Evolutionary conservation across 768 basidiomycete genomes (phyloP), one percentile per base, ranked within the genome.

Genomic region (Mycena vulgaris): DNA sequence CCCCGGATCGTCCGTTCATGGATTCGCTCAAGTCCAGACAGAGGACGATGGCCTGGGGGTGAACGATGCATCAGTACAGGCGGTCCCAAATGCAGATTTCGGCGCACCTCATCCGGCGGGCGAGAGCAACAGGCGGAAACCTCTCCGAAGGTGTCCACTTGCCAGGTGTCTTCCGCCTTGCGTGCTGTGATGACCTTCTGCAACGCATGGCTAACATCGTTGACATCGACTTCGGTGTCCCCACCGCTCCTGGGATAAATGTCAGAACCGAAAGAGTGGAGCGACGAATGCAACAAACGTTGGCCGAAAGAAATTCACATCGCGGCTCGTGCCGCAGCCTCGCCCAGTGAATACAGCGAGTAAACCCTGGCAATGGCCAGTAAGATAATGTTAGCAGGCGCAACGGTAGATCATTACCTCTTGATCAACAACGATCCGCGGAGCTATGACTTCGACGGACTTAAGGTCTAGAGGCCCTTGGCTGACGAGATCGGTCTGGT

Each of bases 271-370:
- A 21, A 19, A 28, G 21, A 40, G 5, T 5, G 14, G 1, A 69
- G 25, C 4, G 56, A n/a, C n/a, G n/a, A n/a, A n/a, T n/a, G n/a
- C 25, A n/a, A 66, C 72, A 11, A 53, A 79, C 79, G 72, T 73
- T 13, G 79, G 79, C 35, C 75, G 63, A 61, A 77, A 80, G 49
- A 80, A 80, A 42, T 78, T 78, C 0, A 78, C 77, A 60, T 80
- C 79, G 23, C 75, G 75, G 8, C 65, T 73, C 0, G 73, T 62
- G 3, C 79, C 78, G 60, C 79, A 80, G 0, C 76, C 79, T 45
- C 79, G 73, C 5, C 79, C 79, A 1, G 76, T 78, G 55, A 77
- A 80, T 17, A 78, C 79, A 21, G 77, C 79, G 0, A 80, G 56
- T 19, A 76, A 60, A 23, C 79, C 79, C 79, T 78, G 40, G 14